phyloP scores from a whole-genome alignment of 768 basidiomycete genomes.

The Boletus reticulatus region DNA sequence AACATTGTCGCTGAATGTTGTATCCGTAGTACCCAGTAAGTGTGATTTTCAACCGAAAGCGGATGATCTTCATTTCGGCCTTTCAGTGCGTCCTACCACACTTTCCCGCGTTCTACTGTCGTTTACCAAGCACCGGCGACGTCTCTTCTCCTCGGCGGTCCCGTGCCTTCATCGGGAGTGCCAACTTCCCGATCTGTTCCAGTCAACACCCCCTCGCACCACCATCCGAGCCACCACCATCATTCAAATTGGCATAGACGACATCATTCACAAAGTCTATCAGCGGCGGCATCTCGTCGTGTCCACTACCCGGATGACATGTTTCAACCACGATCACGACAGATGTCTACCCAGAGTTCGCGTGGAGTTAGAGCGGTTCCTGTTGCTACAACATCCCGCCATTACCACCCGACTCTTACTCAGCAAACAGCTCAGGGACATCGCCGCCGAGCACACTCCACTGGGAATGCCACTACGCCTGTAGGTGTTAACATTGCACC shows the following conservation, averaged over 20 bases:
- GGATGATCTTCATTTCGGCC: conserved; percentile 11
- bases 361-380: not conserved
- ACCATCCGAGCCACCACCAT: conserved; percentile 1
- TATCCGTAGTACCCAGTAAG: conserved; percentile 26
- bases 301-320: conserved; percentile 25
- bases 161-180: not conserved
- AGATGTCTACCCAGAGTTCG: conserved; percentile 5
- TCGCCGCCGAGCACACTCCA: conserved; percentile 22
- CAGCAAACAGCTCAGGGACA: conserved; percentile 10
- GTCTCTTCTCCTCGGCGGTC: not conserved
- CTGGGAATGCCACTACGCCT: conserved; percentile 10
- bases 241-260: not conserved
- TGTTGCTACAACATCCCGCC: not conserved
- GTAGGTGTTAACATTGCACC: not conserved
- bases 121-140: not conserved
- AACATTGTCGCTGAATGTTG: conserved; percentile 1
- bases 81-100: conserved; percentile 24
- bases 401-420: not conserved
- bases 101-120: conserved; percentile 24
- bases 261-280: conserved; percentile 9
- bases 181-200: conserved; percentile 6
- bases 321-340: conserved; percentile 9
- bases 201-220: not conserved
- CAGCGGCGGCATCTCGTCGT: conserved; percentile 19
- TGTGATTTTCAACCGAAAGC: conserved; percentile 7